These are phyloP conservation scores for Pseudonectria buxi DNA, from an alignment of 2,329 filamentous ascomycete species.

Conservation along the genomic window DNA sequence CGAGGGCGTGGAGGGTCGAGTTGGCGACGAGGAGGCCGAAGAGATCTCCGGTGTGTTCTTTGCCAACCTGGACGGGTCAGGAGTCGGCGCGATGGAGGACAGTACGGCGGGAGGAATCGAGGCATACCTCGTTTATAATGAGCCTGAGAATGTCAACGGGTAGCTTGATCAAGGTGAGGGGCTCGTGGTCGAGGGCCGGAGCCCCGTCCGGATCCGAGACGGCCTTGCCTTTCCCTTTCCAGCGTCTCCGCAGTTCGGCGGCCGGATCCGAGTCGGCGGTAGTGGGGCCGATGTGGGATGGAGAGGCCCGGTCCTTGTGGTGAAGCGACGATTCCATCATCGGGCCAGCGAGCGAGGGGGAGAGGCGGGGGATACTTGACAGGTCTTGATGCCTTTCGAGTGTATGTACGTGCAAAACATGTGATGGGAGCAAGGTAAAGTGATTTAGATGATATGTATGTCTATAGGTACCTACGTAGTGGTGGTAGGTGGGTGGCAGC, in stretches of 20 bases:
- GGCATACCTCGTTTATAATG: slow-evolving; percentile 9
- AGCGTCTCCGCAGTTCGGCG: slow-evolving; percentile 5
- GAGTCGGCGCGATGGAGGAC: background rate
- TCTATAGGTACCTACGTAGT: too few species aligned
- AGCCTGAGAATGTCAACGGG: slow-evolving; percentile 10
- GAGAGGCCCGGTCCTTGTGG: too few species aligned
- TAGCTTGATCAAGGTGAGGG: slow-evolving; percentile 8
- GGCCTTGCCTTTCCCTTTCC: slow-evolving; percentile 7
- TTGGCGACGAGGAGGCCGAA: slow-evolving; percentile 6
- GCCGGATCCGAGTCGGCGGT: background rate
- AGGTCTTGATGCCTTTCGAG: too few species aligned
- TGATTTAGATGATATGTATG: too few species aligned
- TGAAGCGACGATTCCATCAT: too few species aligned
- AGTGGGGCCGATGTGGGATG: background rate
- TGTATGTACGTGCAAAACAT: too few species aligned
- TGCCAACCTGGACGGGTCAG: slow-evolving; percentile 5
- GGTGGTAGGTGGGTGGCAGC: too few species aligned
- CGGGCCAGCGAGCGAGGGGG: too few species aligned
- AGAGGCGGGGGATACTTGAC: too few species aligned
- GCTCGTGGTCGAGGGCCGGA: background rate
- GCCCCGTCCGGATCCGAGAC: background rate
- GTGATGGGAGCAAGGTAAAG: too few species aligned
- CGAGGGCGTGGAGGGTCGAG: slow-evolving; percentile 8
- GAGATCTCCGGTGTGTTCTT: slow-evolving; percentile 4
- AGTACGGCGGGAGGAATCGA: background rate